Evolutionary conservation across 306 rosid genomes (phyloP).

Genomic region (Datisca glomerata): DNA sequence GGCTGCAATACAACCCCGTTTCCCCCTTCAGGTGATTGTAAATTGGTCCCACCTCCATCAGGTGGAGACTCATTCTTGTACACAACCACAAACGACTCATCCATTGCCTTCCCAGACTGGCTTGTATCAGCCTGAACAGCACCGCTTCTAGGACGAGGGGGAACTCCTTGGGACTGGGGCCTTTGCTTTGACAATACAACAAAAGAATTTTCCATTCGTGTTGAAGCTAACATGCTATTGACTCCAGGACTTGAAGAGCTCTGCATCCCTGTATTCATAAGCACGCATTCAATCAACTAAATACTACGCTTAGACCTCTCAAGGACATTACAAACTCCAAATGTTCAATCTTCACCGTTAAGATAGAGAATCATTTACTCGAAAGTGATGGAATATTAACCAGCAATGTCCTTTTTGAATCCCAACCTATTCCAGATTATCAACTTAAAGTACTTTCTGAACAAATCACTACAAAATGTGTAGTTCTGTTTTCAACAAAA

Average conservation of each 20-base stretch:
- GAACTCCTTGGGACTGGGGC: conserved; percentile 48
- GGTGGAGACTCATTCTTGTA: conserved; percentile 66
- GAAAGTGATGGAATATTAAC: no score
- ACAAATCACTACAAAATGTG: no score
- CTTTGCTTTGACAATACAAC: conserved; percentile 68
- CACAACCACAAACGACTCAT: conserved; percentile 88
- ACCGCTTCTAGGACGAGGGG: conserved; percentile 53
- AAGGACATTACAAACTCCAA: no score
- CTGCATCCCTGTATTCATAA: conserved; percentile 61
- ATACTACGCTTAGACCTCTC: no score
- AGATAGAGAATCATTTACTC: no score
- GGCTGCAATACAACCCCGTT: conserved; percentile 41
- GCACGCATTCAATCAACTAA: no score
- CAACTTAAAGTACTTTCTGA: no score
- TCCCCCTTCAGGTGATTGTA: conserved; percentile 40
- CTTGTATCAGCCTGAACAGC: conserved; percentile 30
- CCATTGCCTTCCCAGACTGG: conserved; percentile 76
- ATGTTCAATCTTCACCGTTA: no score
- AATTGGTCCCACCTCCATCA: conserved; percentile 61
- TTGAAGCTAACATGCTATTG: conserved; percentile 57
- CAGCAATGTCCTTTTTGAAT: no score
- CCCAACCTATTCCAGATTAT: no score
- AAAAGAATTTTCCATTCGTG: conserved; percentile 89
- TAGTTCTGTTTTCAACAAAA: no score
- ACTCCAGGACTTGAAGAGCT: conserved; percentile 72